Evolutionary conservation across 768 basidiomycete genomes (phyloP), one percentile per base, ranked within the genome.

Genomic region (Gymnopilus junonius): DNA sequence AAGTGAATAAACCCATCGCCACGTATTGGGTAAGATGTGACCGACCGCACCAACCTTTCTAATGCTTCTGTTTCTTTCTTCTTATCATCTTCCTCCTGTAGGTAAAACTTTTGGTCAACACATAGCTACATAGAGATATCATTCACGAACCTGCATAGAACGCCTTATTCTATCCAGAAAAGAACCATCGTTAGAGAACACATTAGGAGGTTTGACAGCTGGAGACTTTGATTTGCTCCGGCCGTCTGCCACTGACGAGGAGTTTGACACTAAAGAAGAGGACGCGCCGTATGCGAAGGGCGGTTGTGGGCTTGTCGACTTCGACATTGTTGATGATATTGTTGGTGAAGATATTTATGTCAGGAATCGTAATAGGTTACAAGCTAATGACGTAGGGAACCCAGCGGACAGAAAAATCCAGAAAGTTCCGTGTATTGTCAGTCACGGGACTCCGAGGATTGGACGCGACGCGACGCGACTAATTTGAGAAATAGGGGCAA

Each of bases 151-250:
- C 83, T 80, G 82, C 75, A 82, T 84, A 50, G 77, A 76, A 31
- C 84, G 82, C 73, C 87, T 85, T 69, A 90, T 83, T 10, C 87
- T 81, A 66, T 89, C 83, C 59, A 89, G 75, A 71, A 90, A 90
- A 8, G 87, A 88, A 8, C 89, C 89, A 67, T 90, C 89, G 70
- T 89, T 84, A 58, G 87, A 81, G 71, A 91, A 91, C 21, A 90
- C 82, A 70, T 89, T 90, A 23, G 62, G 57, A 10, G 77, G 73
- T 50, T 63, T 63, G 20, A 55, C 53, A 43, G 29, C 60, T 46
- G 53, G 53, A 8, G 60, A 35, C 45, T 61, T 61, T 3, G 51
- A 29, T 34, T 55, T 61, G 53, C 20, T 40, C 45, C 21, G 39
- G 2, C 42, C 20, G 8, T 55, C 54, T 27, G 42, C 34, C 45